A percentile compares a stretch with the other conserved stretches of the same genome.
Conservation (phyloP, 805 yeast species). For the Novakomyces olei region DNA sequence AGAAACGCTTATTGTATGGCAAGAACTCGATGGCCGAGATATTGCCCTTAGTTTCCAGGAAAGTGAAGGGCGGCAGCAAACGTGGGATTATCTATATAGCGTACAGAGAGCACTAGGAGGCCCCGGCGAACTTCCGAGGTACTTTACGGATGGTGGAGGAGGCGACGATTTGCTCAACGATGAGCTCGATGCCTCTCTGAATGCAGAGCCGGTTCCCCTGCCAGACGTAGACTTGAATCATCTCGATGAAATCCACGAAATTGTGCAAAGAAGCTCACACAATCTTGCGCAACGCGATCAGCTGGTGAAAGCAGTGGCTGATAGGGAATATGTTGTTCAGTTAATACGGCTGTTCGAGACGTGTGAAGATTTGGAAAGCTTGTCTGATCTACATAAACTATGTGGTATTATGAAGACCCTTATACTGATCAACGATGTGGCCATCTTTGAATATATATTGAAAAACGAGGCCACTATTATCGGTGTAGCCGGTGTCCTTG, state of each 20-base stretch:
- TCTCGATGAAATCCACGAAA: constrained; percentile 31
- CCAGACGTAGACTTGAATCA: constrained; percentile 36
- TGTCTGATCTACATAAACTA: constrained; percentile 38
- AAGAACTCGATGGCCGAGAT: constrained; percentile 35
- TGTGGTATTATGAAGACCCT: constrained; percentile 51
- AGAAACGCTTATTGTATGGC: constrained; percentile 87
- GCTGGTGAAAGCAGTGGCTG: constrained; percentile 33
- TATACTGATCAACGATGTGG: constrained; percentile 46
- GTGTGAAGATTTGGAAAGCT: constrained; percentile 31
- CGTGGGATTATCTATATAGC: constrained; percentile 44
- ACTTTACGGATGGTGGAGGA: constrained; percentile 9
- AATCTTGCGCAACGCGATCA: constrained; percentile 42
- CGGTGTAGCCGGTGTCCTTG: constrained; percentile 59
- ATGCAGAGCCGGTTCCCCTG: constrained; percentile 55
- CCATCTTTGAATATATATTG: constrained; percentile 34
- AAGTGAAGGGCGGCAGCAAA: constrained; percentile 61
- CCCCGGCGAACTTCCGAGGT: constrained; percentile 28
- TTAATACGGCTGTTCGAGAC: constrained; percentile 31
- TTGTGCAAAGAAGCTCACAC: constrained; percentile 36
- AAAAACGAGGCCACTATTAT: constrained; percentile 26
- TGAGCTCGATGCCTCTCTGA: constrained; percentile 38
- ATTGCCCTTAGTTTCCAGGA: constrained; percentile 85
- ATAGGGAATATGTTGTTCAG: constrained; percentile 28
- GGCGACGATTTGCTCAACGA: constrained; percentile 13
- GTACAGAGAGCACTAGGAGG: constrained; percentile 46